Evolutionary conservation across 202 grass and related monocot genomes (phyloP), one percentile per base, ranked within the genome.

Genomic region (Bolboschoenoplectus hybrid): DNA sequence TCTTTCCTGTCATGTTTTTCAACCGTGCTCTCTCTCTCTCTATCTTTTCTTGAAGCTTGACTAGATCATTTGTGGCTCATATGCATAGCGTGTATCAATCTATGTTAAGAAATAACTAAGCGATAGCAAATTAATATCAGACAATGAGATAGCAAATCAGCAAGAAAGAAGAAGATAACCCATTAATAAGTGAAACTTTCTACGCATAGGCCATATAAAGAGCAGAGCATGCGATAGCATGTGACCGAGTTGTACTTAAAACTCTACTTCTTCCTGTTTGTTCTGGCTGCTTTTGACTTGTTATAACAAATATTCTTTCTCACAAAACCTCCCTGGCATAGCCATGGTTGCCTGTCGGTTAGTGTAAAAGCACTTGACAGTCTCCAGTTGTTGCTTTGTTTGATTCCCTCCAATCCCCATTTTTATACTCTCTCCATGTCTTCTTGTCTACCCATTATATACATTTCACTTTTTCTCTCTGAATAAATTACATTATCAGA

Each of bases 271-370:
- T 60, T 75, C 41, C 16, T 85, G 74, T 57, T 57, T 50, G 56
- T 78, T 78, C 34, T 78, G 74, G 34, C 35, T 78, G 38, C 74
- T 57, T 78, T 78, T 78, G 51, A 78, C 74, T 56, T 79, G 74
- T 39, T 58, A 40, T n/a, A 57, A 58, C 74, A 79, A 79, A 79
- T 79, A 79, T 79, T 79, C 74, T 79, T 41, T 57, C 74, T 79
- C 14, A 79, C 14, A 40, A 57, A 79, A 49, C 67, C 45, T 64
- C 40, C 82, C 45, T 57, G 79, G 1, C 60, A 43, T 74, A 82
- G 67, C 86, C 82, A 67, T 83, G 53, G 65, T 14, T 91, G 20
- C n/a, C 39, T 66, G 80, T 91, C 87, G 71, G 88, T 57, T 75
- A 65, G 67, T 82, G 81, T 89, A 88, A 63, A 26, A 84, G 66